Evolutionary conservation across 495 filamentous ascomycete species (phyloP).

Genomic region (Glutinoglossum americanum): DNA sequence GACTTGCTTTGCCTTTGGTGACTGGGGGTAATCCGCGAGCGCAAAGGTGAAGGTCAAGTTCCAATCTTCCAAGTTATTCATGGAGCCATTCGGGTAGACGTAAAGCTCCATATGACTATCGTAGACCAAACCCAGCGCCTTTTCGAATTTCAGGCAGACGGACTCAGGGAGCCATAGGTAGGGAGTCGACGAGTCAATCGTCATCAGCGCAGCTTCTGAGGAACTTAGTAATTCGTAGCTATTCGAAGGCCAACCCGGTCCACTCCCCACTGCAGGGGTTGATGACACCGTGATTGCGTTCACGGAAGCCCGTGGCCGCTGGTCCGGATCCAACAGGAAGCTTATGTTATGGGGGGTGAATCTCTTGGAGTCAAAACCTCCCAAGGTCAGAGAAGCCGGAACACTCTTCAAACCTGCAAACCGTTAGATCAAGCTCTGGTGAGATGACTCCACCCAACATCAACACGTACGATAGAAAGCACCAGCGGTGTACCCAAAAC

Average conservation of each 20-base stretch:
- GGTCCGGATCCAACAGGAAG: slow-evolving; percentile 32
- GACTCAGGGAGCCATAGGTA: slow-evolving; percentile 32
- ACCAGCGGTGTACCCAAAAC: slow-evolving; percentile 3
- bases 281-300: slow-evolving; percentile 26
- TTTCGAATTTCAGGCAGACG: slow-evolving; percentile 31
- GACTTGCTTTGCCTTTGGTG: slow-evolving; percentile 15
- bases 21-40: slow-evolving; percentile 21
- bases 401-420: slow-evolving; percentile 22
- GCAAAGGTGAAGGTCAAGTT: slow-evolving; percentile 32
- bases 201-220: slow-evolving; percentile 15
- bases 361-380: slow-evolving; percentile 39
- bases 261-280: slow-evolving; percentile 25
- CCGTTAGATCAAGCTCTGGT: not conserved
- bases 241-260: slow-evolving; percentile 26
- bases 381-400: slow-evolving; percentile 35
- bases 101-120: slow-evolving; percentile 26
- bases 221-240: slow-evolving; percentile 14
- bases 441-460: not conserved
- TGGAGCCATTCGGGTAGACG: slow-evolving; percentile 20
- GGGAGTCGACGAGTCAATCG: slow-evolving; percentile 27
- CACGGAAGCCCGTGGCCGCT: slow-evolving; percentile 30
- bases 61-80: slow-evolving; percentile 16
- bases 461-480: slow-evolving; percentile 19
- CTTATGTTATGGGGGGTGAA: slow-evolving; percentile 31
- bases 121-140: slow-evolving; percentile 26